Conservation (phyloP, 2,329 filamentous ascomycete genomes). For the Talaromyces sp. region DNA sequence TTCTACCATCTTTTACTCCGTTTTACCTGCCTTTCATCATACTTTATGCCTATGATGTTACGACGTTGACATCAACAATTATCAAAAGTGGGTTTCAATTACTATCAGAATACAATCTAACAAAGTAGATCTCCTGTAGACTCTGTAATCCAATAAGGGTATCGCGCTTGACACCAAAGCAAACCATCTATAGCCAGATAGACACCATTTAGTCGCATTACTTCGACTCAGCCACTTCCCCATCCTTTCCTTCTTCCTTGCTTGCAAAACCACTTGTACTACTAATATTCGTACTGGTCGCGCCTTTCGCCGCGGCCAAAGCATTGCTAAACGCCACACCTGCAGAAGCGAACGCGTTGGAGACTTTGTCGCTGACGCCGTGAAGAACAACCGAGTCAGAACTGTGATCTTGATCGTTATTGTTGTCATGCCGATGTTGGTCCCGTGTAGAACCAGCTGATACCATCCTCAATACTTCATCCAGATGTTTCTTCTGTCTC, state of each 20-base stretch:
- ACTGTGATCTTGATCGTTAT: neutral
- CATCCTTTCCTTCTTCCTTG: neutral
- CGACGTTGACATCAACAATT: neutral
- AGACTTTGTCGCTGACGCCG: slow-evolving; percentile 1
- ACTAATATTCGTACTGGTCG: neutral
- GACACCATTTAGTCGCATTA: neutral
- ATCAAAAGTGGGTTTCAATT: neutral
- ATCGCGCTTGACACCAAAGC: neutral
- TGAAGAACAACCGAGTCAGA: slow-evolving; percentile 16
- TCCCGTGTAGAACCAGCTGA: neutral
- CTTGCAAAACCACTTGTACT: neutral
- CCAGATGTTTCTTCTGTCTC: slow-evolving; percentile 29
- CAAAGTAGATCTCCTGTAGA: neutral
- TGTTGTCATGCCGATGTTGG: neutral
- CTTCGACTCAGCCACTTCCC: neutral
- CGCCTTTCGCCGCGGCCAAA: slow-evolving; percentile 2
- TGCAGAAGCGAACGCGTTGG: neutral
- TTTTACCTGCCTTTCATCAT: neutral
- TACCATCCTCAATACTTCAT: slow-evolving; percentile 32
- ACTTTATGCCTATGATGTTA: neutral
- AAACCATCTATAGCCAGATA: neutral
- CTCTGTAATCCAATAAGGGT: neutral
- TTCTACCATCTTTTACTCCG: neutral
- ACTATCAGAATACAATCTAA: neutral
- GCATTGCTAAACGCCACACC: slow-evolving; percentile 7